Base-by-base conservation (phyloP, 2,329 filamentous ascomycete genomes). In the Aspergillus terreus region DNA sequence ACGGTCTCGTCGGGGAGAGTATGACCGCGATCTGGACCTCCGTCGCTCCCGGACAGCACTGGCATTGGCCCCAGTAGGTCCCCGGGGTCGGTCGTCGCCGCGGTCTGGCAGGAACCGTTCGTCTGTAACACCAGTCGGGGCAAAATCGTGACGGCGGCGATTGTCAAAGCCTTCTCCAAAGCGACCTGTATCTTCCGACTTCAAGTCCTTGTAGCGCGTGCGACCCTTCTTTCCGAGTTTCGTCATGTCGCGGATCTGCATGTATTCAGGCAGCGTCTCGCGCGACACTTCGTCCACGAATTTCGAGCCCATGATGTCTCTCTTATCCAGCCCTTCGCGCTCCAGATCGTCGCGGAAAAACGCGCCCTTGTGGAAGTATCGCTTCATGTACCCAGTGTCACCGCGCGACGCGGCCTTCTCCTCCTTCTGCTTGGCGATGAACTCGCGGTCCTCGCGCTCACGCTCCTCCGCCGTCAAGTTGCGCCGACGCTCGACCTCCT, bases 291-390 rank as follows among this genome's bases (percentile, higher is more conserved):
- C 90, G 68, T 97, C 92, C 46, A 82, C 84, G 61, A 94, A 95
- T 46, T 82, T 78, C 2, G 86, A 82, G 12, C 92, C 92, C 83
- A 95, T 95, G 58, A 96, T 79, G 66, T 96, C 89, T 44, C 94
- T 80, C 65, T 86, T 82, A 57, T 88, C 85, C 43, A 96, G 76
- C 1, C 90, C 89, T 56, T 88, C 84, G 14, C 83, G 84, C 60
- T 85, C 83, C 47, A 85, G 80, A 62, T 95, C 88, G 47, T 92
- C 90, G 59, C 87, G 88, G 77, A 90, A 97, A 76, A 97, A 99
- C 14, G 94, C 94, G 45, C 94, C 94, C 74, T 92, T 92, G 78
- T 99, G 94, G 72, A 90, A 92, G 75, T 97, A 99, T 68, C 92
- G 91, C 67, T 96, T 92, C 88, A 97, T 90, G 70, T 85, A 96